Percentiles rank a stretch among this genome's conserved stretches.
phyloP scores from a whole-genome alignment of 1,284 basidiomycete species.

The Ustilago nuda region DNA sequence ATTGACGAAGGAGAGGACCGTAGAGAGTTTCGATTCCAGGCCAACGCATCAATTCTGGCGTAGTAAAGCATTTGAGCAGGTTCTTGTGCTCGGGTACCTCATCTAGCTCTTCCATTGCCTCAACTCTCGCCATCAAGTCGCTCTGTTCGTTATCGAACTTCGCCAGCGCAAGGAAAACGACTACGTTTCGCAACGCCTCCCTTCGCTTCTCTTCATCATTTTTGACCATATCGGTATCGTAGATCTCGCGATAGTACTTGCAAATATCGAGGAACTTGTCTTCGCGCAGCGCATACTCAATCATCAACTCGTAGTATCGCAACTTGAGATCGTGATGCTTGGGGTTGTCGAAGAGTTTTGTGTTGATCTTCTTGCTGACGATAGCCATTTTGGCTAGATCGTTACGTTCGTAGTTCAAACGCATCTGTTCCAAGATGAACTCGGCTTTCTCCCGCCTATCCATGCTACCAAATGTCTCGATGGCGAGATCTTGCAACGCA shows the following conservation, averaged over 20 bases:
- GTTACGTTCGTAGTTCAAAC: slow-evolving; percentile 80
- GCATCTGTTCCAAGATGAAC: slow-evolving; percentile 98
- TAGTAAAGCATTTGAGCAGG: slow-evolving; percentile 94
- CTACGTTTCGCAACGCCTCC: slow-evolving; percentile 76
- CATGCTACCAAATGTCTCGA: slow-evolving; percentile 99
- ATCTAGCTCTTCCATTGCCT: slow-evolving; percentile 75
- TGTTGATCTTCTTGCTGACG: slow-evolving; percentile 92
- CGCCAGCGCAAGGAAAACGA: slow-evolving; percentile 92
- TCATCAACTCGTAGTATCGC: slow-evolving; percentile 95
- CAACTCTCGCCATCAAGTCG: slow-evolving; percentile 92
- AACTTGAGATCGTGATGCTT: slow-evolving; percentile 94
- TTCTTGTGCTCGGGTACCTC: slow-evolving; percentile 89
- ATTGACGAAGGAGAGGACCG: slow-evolving; percentile 82
- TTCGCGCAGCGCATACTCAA: slow-evolving; percentile 87
- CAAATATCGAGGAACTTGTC: slow-evolving; percentile 91
- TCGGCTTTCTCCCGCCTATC: slow-evolving; percentile 97
- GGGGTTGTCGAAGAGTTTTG: slow-evolving; percentile 82
- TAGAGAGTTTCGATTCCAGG: slow-evolving; percentile 93
- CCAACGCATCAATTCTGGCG: slow-evolving; percentile 96
- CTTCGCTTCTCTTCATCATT: slow-evolving; percentile 71
- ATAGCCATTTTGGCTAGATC: slow-evolving; percentile 93
- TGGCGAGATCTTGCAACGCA: slow-evolving; percentile 87
- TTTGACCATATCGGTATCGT: slow-evolving; percentile 93
- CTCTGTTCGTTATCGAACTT: slow-evolving; percentile 97
- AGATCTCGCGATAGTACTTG: slow-evolving; percentile 94